Conservation (phyloP, 1,284 basidiomycete species). For the Cryptococcus sp. region DNA sequence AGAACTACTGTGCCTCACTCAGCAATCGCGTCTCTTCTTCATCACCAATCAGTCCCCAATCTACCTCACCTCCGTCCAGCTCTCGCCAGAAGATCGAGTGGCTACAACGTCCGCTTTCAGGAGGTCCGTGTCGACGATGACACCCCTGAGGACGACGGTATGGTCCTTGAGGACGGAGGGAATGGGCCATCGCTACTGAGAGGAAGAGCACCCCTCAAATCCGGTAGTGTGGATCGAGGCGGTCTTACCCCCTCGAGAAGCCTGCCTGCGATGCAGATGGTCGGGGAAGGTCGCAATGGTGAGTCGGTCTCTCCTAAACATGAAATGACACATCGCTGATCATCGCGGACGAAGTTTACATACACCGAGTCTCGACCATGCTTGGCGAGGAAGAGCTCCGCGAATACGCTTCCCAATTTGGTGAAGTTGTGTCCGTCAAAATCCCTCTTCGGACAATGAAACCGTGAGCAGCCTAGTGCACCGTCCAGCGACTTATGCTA, state of each 20-base stretch:
- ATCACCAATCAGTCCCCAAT: neutral
- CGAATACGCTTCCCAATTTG: slow-evolving; percentile 27
- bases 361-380: slow-evolving; percentile 21
- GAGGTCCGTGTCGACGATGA: neutral
- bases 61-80: neutral
- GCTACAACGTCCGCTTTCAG: neutral
- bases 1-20: neutral
- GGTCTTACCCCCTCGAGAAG: slow-evolving; percentile 4
- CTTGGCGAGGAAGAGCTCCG: slow-evolving; percentile 26
- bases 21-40: neutral
- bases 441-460: slow-evolving; percentile 13
- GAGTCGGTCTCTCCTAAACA: slow-evolving; percentile 3
- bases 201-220: slow-evolving; percentile 9
- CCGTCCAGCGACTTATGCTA: neutral
- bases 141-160: neutral
- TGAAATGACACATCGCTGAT: neutral
- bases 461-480: slow-evolving; percentile 8
- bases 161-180: neutral
- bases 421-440: slow-evolving; percentile 34
- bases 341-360: slow-evolving; percentile 29
- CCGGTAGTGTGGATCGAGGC: slow-evolving; percentile 1
- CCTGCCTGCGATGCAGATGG: slow-evolving; percentile 12
- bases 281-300: slow-evolving; percentile 37
- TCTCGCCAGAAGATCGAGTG: neutral
- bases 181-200: slow-evolving; percentile 2